Evolutionary conservation across 164 flowering plant genomes (phyloP), one percentile per base, ranked within the genome.

Genomic region (Pachysandra terminalis): DNA sequence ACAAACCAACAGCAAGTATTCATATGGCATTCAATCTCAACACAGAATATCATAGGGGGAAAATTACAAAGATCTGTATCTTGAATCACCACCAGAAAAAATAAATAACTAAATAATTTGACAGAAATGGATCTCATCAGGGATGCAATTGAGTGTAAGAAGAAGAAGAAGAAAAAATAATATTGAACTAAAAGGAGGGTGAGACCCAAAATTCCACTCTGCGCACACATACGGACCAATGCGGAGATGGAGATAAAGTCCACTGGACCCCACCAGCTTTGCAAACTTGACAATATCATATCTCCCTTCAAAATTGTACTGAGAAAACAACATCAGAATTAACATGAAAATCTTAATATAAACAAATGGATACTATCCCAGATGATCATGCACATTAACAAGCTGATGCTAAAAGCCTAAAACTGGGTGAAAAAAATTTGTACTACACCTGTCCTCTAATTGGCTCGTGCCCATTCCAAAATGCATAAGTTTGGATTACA

Each of bases 191-290:
- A 49, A 25, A 74, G 59, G 53, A 70, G 72, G 59, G 61, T 6
- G 7, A 73, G 63, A 95, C 98, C 98, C 97, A 56, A 89, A 93
- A 67, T 93, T 93, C 98, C 98, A 93, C 81, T 93, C 98, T n/a
- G 98, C 98, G 59, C 97, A 93, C 8, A 85, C 94, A 78, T 93
- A 93, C 59, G 98, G 98, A 57, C 98, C 98, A 27, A 93, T 89
- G 3, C 98, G 92, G 9, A 93, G 93, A 83, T 83, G 89, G 68
- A 89, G 79, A 81, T 91, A 93, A 54, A 93, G 88, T 67, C 98
- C 98, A 70, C 71, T 77, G 2, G 88, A 70, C 59, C 85, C 97
- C 37, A 87, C 92, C 61, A 84, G 73, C 86, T 85, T 93, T 76
- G 81, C 90, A 81, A 93, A 93, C 80, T 89, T 89, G 80, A 88